Base-by-base conservation (phyloP, 805 yeast species). In the Ogataea sp. region DNA sequence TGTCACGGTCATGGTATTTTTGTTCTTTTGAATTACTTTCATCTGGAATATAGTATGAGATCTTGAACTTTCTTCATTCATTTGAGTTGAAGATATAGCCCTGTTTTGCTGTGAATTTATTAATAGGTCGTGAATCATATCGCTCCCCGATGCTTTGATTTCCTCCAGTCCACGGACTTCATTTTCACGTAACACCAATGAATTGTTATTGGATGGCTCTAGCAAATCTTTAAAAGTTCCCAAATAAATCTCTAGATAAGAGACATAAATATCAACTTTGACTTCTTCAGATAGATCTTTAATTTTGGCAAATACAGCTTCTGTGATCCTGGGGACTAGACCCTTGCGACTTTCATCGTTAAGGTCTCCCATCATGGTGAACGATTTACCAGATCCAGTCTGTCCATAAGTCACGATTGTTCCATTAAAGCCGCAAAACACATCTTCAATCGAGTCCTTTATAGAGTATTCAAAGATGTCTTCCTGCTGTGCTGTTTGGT, bases 331-430 rank as follows among this genome's bases (percentile, higher is more conserved):
- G 0, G 94, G 94, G 15, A 83, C 78, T 20, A 83, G 65, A 2
- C 96, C 96, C 31, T 68, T 62, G 6, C 46, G 45, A 1, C 52
- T 49, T 6, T 66, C 49, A 2, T 69, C 62, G 3, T 52, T 54
- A 1, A 60, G 49, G 10, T 67, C 46, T 0, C 85, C 83, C 61
- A 85, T 73, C 93, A 85, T 84, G 1, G 95, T 86, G 58, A 74
- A 80, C 0, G 94, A 78, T 52, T 85, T 85, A 1, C 95, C 95
- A 0, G 93, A 72, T 1, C 84, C 89, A 0, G 95, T 86, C 55
- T 86, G 95, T 5, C 96, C 96, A 60, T 88, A 88, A 61, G 66
- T 45, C 25, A 51, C 39, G 6, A 59, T 53, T 2, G 66, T 55
- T 4, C 58, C 57, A 15, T 64, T 61, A n/a, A 59, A 58, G 0